These are phyloP conservation scores for Luffa aegyptiaca DNA, from an alignment of 306 rosid species.

Conservation along the genomic window DNA sequence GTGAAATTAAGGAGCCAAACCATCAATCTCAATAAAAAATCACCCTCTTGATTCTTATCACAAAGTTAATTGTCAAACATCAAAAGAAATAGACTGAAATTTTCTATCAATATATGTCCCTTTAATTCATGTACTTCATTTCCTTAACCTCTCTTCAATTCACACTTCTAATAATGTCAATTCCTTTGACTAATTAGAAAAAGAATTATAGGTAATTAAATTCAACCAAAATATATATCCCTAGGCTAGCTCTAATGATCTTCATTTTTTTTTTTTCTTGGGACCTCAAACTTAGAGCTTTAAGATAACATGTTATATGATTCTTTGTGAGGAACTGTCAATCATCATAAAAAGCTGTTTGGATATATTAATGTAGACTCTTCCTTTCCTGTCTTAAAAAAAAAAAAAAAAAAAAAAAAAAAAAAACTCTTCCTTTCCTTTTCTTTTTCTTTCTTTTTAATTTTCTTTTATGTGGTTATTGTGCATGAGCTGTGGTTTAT, in stretches of 20 bases:
- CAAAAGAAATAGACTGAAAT: neutral
- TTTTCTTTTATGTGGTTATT: neutral
- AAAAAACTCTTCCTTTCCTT: neutral
- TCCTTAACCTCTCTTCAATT: neutral
- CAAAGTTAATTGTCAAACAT: neutral
- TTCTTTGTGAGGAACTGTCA: neutral
- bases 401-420: too few species aligned
- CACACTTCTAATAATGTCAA: neutral
- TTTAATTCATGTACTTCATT: neutral
- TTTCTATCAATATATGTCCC: neutral
- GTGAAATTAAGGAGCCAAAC: conserved; percentile 2
- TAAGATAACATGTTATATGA: neutral
- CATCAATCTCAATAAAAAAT: conserved; percentile 1
- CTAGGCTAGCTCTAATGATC: neutral
- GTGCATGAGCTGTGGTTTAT: conserved; percentile 5
- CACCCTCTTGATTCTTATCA: neutral
- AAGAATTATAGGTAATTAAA: neutral
- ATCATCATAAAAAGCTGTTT: conserved; percentile 4
- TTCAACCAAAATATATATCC: neutral
- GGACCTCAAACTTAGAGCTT: neutral
- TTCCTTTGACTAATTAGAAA: neutral
- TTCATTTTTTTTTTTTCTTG: neutral
- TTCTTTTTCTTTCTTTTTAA: neutral
- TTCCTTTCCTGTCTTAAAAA: too few species aligned
- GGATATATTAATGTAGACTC: neutral